Base-by-base conservation (phyloP, 148 eudicot species). In the Persicaria maculosa region DNA sequence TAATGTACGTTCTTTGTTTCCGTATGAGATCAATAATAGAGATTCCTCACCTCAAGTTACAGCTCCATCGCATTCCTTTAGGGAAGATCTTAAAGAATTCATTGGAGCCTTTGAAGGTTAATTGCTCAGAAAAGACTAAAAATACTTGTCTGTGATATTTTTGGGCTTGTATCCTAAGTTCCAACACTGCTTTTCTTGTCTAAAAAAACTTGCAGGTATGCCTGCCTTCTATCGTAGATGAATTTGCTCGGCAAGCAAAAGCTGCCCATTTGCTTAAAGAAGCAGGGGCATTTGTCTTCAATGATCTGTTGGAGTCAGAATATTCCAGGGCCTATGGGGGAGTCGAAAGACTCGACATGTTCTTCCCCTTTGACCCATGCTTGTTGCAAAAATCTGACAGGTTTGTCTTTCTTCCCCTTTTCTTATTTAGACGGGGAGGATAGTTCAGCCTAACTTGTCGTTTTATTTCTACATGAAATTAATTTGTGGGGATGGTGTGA, bases 321-420 rank as follows among this genome's bases (percentile, higher is more conserved):
- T 79, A 81, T 80, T 96, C 97, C n/a, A 82, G 61, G 72, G 90
- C 93, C 54, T 96, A 85, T 88, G 97, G 99, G 71, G 99, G 97
- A 57, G 68, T 55, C 9, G 92, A 92, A 78, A 84, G 96, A 77
- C 91, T 93, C 69, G 99, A 92, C 79, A 84, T 88, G 87, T 96
- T 96, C 83, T 96, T 96, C 78, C 99, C 99, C 4, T 96, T 96
- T 77, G 97, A 96, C 74, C 99, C 99, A 10, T 90, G 89, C 81
- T 73, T 93, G 70, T 76, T 96, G 77, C 81, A 65, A 77, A 96
- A 84, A 78, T 83, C 91, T 53, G 97, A 96, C 81, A 83, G 99
- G 99, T 96, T 16, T 74, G 74, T 72, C 16, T 75, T 44, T 67
- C 40, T 19, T 36, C 50, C 14, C 77, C 25, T 68, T 50, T 19